phyloP scores from a whole-genome alignment of 2,329 filamentous ascomycete species.

The Ramichloridium luteum region DNA sequence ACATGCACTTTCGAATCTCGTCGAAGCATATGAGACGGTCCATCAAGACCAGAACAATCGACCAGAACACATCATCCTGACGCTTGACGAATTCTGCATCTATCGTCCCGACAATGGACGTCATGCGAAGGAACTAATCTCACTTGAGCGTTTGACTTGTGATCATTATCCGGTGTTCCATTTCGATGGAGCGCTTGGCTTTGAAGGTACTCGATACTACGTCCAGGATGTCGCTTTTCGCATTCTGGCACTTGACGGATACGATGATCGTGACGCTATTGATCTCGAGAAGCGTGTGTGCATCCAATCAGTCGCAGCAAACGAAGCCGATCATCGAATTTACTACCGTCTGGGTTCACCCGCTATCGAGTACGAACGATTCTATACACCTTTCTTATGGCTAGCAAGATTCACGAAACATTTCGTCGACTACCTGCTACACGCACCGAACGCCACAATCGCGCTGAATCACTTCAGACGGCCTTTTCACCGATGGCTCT shows the following conservation, averaged over 20 bases:
- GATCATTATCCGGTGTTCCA: conserved; percentile 28
- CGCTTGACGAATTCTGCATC: conserved; percentile 12
- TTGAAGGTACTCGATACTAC: conserved; percentile 34
- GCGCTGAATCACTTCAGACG: conserved; percentile 44
- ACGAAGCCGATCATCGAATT: conserved; percentile 22
- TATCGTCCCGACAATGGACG: conserved; percentile 5
- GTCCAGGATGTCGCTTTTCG: conserved; percentile 46
- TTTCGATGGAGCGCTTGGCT: conserved; percentile 49
- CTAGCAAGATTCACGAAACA: conserved; percentile 59
- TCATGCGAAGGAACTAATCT: conserved; percentile 9
- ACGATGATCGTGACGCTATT: conserved; percentile 41
- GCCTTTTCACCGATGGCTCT: conserved; percentile 48
- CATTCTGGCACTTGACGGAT: conserved; percentile 53
- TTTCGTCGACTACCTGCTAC: conserved; percentile 52
- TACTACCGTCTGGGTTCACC: conserved; percentile 54
- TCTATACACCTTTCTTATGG: conserved; percentile 55
- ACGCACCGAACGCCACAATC: conserved; percentile 27
- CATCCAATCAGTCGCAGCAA: conserved; percentile 42
- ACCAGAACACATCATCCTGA: conserved; percentile 9
- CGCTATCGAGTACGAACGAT: conserved; percentile 48
- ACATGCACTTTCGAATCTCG: conserved; percentile 5
- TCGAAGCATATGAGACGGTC: conserved; percentile 1
- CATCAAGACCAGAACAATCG: not conserved
- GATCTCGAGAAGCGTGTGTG: conserved; percentile 39
- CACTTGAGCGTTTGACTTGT: conserved; percentile 9